A percentile compares a stretch with the other conserved stretches of the same genome.
Conservation (phyloP, 257 asterid species). For the Przewalskia tangutica region DNA sequence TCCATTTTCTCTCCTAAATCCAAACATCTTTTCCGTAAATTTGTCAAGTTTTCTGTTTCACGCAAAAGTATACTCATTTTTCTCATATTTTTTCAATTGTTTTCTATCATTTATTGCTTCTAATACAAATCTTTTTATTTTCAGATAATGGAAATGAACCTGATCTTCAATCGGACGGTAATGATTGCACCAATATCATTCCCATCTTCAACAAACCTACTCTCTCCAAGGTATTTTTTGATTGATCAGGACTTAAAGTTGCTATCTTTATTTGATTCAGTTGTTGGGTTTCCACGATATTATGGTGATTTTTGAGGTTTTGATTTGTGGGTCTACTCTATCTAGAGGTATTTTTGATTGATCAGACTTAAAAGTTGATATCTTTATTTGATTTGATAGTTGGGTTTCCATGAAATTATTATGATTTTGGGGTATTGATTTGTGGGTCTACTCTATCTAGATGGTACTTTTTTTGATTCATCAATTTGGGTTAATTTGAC, state of each 20-base stretch:
- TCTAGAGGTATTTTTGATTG: not conserved
- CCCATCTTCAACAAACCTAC: slow-evolving; percentile 37
- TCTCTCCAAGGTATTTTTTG: slow-evolving; percentile 41
- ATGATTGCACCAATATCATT: slow-evolving; percentile 26
- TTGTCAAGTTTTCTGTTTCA: slow-evolving; percentile 44
- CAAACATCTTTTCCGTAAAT: slow-evolving; percentile 21
- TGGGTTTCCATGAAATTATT: not conserved
- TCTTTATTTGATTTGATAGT: not conserved
- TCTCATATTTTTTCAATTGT: not conserved
- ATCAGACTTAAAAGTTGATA: not conserved
- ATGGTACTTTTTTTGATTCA: not conserved
- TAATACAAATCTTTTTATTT: not conserved
- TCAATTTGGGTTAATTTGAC: not conserved
- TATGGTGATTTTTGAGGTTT: not conserved
- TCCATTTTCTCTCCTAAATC: slow-evolving; percentile 38
- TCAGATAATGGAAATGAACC: slow-evolving; percentile 37
- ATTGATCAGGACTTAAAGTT: not conserved
- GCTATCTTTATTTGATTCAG: not conserved
- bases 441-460: not conserved
- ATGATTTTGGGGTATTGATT: not conserved
- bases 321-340: not conserved
- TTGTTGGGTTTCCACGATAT: not conserved
- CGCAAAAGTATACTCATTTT: slow-evolving; percentile 33
- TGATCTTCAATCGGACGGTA: slow-evolving; percentile 41
- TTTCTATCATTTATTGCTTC: not conserved